These are phyloP conservation scores for Leccinellum rugosiceps DNA, from an alignment of 768 basidiomycete species.

Conservation along the genomic window DNA sequence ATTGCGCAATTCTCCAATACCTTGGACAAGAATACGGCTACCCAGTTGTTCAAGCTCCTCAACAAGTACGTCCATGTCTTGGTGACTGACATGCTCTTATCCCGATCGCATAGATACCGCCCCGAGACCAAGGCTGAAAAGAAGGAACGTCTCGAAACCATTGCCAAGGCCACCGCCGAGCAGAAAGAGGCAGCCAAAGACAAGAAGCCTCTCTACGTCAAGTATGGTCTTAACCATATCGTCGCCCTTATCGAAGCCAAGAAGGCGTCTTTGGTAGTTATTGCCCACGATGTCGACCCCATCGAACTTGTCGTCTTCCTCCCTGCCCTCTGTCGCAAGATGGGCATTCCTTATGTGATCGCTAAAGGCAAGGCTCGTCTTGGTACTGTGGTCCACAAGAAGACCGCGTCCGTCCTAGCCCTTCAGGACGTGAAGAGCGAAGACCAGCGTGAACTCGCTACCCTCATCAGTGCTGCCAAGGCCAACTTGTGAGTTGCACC, in stretches of 20 bases:
- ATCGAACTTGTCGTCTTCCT: constrained; percentile 99
- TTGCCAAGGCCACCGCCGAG: constrained; percentile 75
- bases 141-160: constrained; percentile 83
- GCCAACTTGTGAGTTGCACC: constrained; percentile 82
- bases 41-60: constrained; percentile 94
- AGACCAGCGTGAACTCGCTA: constrained; percentile 90
- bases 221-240: constrained; percentile 96
- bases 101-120: constrained; percentile 48
- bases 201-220: constrained; percentile 95
- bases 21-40: constrained; percentile 99
- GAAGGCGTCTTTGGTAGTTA: constrained; percentile 94
- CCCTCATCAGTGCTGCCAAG: constrained; percentile 89
- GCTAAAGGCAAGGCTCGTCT: constrained; percentile 98
- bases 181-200: constrained; percentile 74
- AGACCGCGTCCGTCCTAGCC: constrained; percentile 89
- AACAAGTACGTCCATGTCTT: constrained; percentile 62
- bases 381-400: constrained; percentile 97
- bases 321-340: constrained; percentile 97
- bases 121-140: constrained; percentile 96
- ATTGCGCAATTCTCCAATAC: constrained; percentile 98
- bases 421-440: constrained; percentile 94
- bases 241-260: constrained; percentile 96
- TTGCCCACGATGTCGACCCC: constrained; percentile 97
- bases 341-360: constrained; percentile 98
- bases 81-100: background rate